These are phyloP conservation scores for Houttuynia cordata DNA, from an alignment of 164 flowering plant species.

Conservation along the genomic window DNA sequence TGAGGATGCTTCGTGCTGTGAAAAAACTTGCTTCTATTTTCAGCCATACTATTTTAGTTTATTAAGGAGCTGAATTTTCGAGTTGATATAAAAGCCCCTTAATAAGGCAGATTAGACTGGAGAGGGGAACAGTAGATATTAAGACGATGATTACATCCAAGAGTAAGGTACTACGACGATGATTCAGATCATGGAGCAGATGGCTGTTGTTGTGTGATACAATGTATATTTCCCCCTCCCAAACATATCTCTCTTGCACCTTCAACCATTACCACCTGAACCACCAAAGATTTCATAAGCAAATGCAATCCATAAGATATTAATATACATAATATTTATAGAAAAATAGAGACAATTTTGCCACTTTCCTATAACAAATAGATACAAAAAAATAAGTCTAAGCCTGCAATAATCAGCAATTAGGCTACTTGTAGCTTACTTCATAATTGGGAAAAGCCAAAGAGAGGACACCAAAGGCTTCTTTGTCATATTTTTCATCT, in stretches of 20 bases:
- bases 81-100: too few relatives aligned
- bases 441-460: conserved; percentile 57
- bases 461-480: conserved; percentile 66
- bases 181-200: conserved; percentile 11
- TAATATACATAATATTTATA: too few relatives aligned
- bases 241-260: conserved; percentile 85
- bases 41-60: too few relatives aligned
- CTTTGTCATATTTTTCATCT: conserved; percentile 71
- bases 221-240: conserved; percentile 91
- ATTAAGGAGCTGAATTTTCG: too few relatives aligned
- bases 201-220: conserved; percentile 95
- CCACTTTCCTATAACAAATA: too few relatives aligned
- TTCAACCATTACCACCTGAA: conserved; percentile 71
- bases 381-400: too few relatives aligned
- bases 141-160: too few relatives aligned
- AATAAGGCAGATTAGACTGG: too few relatives aligned
- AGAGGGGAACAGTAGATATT: too few relatives aligned
- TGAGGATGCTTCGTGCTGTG: too few relatives aligned
- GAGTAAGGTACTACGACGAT: neutral
- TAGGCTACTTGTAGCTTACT: conserved; percentile 24
- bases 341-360: neutral
- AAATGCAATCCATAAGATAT: neutral
- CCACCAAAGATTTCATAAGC: neutral
- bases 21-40: too few relatives aligned
- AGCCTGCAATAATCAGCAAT: neutral